Evolutionary conservation across 371 early-diverging fungal genomes (phyloP).

Genomic region (Haplosporangium sp.): DNA sequence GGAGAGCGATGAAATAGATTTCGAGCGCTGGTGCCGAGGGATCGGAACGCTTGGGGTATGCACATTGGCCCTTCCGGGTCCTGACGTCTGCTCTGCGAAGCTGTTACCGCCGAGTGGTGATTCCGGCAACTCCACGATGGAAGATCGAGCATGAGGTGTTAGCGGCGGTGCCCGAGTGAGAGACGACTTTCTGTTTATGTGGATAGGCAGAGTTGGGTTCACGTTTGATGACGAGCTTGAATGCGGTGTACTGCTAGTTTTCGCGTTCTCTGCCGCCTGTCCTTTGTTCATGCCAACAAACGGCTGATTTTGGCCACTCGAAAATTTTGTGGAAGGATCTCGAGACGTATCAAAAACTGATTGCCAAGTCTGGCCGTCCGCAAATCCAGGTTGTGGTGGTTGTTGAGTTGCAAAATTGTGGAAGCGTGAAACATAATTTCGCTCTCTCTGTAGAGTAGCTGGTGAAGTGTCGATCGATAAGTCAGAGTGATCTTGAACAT

Average conservation of each 20-base stretch:
- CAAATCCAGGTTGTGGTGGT: background rate
- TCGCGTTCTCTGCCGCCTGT: background rate
- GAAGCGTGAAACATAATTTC: background rate
- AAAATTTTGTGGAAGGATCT: background rate
- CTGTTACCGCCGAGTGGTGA: background rate
- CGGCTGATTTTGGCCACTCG: constrained; percentile 14
- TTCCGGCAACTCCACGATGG: background rate
- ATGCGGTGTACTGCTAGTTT: no score
- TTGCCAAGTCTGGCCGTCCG: background rate
- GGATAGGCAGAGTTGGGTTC: background rate
- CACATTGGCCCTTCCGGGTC: background rate
- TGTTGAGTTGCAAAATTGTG: background rate
- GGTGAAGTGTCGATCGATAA: constrained; percentile 30
- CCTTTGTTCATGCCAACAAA: constrained; percentile 12
- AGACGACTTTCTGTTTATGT: constrained; percentile 3
- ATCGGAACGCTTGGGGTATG: constrained; percentile 10
- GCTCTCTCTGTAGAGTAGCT: constrained; percentile 8
- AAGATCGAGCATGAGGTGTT: background rate
- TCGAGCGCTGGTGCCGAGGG: constrained; percentile 3
- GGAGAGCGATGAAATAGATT: constrained; percentile 1
- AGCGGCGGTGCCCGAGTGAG: constrained; percentile 3
- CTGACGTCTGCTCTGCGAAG: background rate
- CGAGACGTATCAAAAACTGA: background rate
- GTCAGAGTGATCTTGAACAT: background rate
- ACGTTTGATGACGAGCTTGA: background rate